phyloP scores from a whole-genome alignment of 1,284 basidiomycete genomes.

The Cystobasidium pallidum region DNA sequence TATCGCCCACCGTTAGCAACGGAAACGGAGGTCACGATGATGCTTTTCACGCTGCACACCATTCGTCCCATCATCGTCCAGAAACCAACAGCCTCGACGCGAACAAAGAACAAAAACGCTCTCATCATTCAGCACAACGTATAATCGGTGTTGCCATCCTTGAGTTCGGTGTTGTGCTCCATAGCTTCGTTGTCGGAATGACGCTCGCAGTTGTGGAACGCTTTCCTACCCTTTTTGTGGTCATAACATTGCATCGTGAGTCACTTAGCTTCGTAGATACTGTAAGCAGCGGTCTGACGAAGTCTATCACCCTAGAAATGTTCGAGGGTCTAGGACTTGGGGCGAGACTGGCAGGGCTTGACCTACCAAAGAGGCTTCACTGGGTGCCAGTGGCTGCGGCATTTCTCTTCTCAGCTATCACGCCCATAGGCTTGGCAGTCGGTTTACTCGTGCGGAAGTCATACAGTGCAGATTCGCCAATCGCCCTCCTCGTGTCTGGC shows the following conservation, averaged over 20 bases:
- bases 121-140: slow-evolving; percentile 39
- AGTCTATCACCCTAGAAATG: slow-evolving; percentile 19
- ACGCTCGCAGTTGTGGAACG: slow-evolving; percentile 82
- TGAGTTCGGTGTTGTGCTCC: slow-evolving; percentile 71
- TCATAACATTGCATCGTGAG: slow-evolving; percentile 67
- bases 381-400: slow-evolving; percentile 72
- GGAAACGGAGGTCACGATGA: slow-evolving; percentile 8
- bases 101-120: neutral
- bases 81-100: neutral
- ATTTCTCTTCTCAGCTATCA: slow-evolving; percentile 73
- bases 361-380: slow-evolving; percentile 65
- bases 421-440: slow-evolving; percentile 79
- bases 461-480: slow-evolving; percentile 77
- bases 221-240: slow-evolving; percentile 85
- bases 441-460: slow-evolving; percentile 79
- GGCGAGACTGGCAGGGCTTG: slow-evolving; percentile 70
- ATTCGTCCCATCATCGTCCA: neutral
- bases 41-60: neutral
- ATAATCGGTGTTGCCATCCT: slow-evolving; percentile 84
- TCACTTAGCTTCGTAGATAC: no score
- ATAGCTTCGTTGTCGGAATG: slow-evolving; percentile 78
- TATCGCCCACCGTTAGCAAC: slow-evolving; percentile 10
- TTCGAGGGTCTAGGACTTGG: slow-evolving; percentile 92
- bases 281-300: no score
- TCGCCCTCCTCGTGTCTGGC: slow-evolving; percentile 78